Conservation (phyloP, 208 protist species). For the Porcisia hertigi region DNA sequence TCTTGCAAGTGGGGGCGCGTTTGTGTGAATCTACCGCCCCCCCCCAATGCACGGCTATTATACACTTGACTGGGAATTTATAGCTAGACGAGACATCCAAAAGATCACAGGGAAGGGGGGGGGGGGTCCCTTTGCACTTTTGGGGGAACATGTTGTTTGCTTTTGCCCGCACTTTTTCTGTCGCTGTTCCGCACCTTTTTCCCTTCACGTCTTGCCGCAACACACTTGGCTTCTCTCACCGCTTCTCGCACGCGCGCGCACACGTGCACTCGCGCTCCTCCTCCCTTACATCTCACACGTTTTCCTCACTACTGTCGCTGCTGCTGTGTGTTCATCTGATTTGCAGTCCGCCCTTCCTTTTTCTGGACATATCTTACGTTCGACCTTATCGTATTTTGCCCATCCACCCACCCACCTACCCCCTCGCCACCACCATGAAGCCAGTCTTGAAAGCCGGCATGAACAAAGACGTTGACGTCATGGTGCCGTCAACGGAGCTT, state of each 20-base stretch:
- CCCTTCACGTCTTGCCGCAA: background rate
- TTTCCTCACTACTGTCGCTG: background rate
- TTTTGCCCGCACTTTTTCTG: background rate
- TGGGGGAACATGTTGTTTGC: background rate
- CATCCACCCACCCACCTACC: background rate
- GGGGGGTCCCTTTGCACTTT: no score
- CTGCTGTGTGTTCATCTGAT: no score
- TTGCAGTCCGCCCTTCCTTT: no score
- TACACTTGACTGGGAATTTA: no score
- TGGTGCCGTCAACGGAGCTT: slow-evolving; percentile 60
- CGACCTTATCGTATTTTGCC: background rate
- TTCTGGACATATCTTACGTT: no score
- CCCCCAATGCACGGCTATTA: no score
- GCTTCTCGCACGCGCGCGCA: background rate
- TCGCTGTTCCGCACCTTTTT: background rate
- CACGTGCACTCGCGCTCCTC: no score
- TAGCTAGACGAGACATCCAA: no score
- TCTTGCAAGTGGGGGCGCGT: background rate
- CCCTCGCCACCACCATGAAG: slow-evolving; percentile 47
- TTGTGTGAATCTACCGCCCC: no score
- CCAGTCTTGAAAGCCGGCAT: slow-evolving; percentile 55
- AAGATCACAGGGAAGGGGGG: no score
- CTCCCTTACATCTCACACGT: background rate
- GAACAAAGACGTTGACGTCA: slow-evolving; percentile 66
- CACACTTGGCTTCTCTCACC: background rate